A percentile compares a stretch with the other conserved stretches of the same genome.
These are phyloP conservation scores for Dysphania ambrosioides DNA, from an alignment of 148 eudicot species.

Conservation along the genomic window DNA sequence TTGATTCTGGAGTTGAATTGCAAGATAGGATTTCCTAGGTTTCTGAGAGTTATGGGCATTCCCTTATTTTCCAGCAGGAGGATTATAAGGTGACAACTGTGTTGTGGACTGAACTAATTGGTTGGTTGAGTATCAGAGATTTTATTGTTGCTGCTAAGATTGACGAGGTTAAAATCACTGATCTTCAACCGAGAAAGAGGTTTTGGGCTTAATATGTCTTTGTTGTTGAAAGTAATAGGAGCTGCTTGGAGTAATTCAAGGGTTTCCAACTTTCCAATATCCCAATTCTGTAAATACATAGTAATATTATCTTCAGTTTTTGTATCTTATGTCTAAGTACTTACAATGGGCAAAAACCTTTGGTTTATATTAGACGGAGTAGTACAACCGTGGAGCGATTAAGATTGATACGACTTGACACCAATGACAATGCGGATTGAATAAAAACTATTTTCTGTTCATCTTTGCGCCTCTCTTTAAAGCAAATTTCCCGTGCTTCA, in stretches of 20 bases:
- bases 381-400: too few relatives aligned
- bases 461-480: too few relatives aligned
- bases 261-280: background rate
- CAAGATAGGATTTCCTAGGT: slow-evolving; percentile 48
- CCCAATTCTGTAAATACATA: background rate
- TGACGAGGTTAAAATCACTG: slow-evolving; percentile 72
- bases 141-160: slow-evolving; percentile 92
- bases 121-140: slow-evolving; percentile 87
- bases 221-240: background rate
- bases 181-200: slow-evolving; percentile 79
- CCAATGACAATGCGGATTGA: too few relatives aligned
- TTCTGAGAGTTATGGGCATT: slow-evolving; percentile 53
- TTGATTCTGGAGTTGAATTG: slow-evolving; percentile 58
- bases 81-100: slow-evolving; percentile 67
- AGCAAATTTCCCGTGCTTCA: too few relatives aligned
- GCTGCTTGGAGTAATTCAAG: background rate
- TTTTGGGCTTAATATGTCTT: slow-evolving; percentile 60
- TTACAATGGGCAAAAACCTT: too few relatives aligned
- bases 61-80: slow-evolving; percentile 56
- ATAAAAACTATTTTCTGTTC: too few relatives aligned
- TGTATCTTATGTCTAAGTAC: too few relatives aligned
- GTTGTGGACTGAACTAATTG: slow-evolving; percentile 67
- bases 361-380: too few relatives aligned
- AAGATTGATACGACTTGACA: too few relatives aligned
- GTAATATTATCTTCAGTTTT: too few relatives aligned